Percentiles rank a stretch among this genome's conserved stretches.
phyloP scores from a whole-genome alignment of 257 asterid species.

The Prunella vulgaris region DNA sequence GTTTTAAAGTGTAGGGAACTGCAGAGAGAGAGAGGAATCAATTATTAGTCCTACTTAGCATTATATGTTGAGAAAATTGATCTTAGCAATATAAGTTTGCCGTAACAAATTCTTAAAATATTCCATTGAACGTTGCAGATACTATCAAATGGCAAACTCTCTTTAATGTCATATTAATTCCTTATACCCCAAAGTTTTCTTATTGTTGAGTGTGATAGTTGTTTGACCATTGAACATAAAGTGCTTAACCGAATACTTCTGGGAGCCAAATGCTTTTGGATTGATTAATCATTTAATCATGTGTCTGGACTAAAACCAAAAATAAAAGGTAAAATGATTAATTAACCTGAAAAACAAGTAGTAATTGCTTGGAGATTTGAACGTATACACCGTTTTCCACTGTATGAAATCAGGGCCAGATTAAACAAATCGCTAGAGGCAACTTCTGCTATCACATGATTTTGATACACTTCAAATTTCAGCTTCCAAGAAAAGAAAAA shows the following conservation, averaged over 20 bases:
- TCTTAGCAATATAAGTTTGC: background rate
- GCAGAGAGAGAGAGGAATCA: background rate
- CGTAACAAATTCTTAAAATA: background rate
- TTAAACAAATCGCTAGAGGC: background rate
- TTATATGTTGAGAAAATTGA: background rate
- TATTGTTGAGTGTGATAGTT: background rate
- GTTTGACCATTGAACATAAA: background rate
- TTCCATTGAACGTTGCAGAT: background rate
- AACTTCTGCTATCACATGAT: background rate
- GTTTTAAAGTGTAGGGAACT: background rate
- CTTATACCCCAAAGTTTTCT: background rate
- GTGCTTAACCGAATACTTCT: background rate
- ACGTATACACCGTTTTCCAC: background rate
- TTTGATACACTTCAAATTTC: background rate
- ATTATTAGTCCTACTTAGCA: background rate
- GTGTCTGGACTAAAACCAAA: background rate
- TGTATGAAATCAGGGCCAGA: background rate
- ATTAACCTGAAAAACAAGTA: background rate
- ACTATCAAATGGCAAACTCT: background rate
- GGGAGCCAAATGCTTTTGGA: background rate
- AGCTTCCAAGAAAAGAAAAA: background rate
- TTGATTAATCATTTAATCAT: background rate
- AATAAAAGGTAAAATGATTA: background rate
- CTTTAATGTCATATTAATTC: background rate
- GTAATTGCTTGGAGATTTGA: background rate